Evolutionary conservation across 164 flowering plant species (phyloP).

Genomic region (Vitis labrusca): DNA sequence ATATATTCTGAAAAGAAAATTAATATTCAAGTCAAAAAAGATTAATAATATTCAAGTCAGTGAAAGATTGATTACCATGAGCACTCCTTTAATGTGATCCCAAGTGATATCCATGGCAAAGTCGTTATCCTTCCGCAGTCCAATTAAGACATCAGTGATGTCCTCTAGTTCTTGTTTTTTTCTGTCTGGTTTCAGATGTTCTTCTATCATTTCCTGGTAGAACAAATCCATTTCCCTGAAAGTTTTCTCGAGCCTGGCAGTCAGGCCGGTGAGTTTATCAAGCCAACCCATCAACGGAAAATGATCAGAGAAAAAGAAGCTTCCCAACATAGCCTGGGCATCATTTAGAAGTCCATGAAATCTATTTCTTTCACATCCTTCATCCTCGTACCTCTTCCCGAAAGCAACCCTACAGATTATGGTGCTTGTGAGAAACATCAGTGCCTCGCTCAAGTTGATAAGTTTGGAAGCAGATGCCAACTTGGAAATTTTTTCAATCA

Average conservation of each 20-base stretch:
- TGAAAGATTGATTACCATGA: no score
- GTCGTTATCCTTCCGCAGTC: no score
- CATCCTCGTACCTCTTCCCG: conserved; percentile 12
- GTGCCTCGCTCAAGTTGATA: conserved; percentile 16
- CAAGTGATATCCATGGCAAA: no score
- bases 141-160: no score
- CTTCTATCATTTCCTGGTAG: no score
- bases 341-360: conserved; percentile 9
- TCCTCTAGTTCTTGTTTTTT: no score
- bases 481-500: conserved; percentile 9
- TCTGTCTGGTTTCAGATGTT: no score
- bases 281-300: conserved; percentile 17
- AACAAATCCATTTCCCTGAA: no score
- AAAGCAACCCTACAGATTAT: conserved; percentile 19
- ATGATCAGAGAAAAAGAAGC: conserved; percentile 6
- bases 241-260: conserved; percentile 3
- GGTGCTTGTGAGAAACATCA: conserved; percentile 12
- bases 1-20: no score
- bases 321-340: conserved; percentile 5
- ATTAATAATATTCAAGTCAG: no score
- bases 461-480: background rate
- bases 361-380: background rate
- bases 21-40: no score
- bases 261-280: conserved; percentile 12
- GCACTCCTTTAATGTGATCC: no score